A percentile compares a stretch with the other conserved stretches of the same genome.
phyloP scores from a whole-genome alignment of 768 basidiomycete species.

The Suillus variegatus region DNA sequence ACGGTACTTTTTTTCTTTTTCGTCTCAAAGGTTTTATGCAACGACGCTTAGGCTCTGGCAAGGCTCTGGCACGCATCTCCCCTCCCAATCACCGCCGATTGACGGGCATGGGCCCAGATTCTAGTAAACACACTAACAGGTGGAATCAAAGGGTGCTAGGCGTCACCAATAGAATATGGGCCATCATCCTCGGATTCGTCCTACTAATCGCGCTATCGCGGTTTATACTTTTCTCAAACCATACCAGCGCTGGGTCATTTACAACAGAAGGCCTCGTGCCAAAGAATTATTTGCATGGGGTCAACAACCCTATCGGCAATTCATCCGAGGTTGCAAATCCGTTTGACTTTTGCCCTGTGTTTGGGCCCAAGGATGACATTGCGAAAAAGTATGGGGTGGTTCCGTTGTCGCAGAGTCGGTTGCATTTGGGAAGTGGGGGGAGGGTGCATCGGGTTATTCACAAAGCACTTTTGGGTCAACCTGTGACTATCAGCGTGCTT shows the following conservation, averaged over 20 bases:
- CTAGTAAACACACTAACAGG: conserved; percentile 49
- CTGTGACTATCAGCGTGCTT: conserved; percentile 86
- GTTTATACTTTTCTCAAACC: conserved; percentile 47
- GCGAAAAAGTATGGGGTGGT: conserved; percentile 78
- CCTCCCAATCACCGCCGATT: conserved; percentile 41
- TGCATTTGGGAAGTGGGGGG: conserved; percentile 80
- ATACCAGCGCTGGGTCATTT: conserved; percentile 22
- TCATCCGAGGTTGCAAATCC: conserved; percentile 53
- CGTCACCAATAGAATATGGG: conserved; percentile 71
- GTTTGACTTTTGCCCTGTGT: conserved; percentile 90
- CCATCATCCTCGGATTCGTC: conserved; percentile 56
- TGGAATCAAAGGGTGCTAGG: conserved; percentile 59
- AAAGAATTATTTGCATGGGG: conserved; percentile 81
- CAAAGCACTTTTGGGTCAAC: conserved; percentile 80
- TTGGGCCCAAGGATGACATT: conserved; percentile 80
- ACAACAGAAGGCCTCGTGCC: conserved; percentile 55
- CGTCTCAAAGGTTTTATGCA: conserved; percentile 45
- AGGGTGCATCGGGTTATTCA: conserved; percentile 81
- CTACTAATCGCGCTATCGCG: conserved; percentile 58
- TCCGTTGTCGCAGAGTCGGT: conserved; percentile 68
- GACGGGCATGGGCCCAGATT: conserved; percentile 46
- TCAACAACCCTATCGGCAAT: conserved; percentile 27
- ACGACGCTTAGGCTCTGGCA: conserved; percentile 50
- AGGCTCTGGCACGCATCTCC: conserved; percentile 59
- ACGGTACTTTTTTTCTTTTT: conserved; percentile 3